Conservation (phyloP, 257 asterid genomes). For the Solanum okadae region DNA sequence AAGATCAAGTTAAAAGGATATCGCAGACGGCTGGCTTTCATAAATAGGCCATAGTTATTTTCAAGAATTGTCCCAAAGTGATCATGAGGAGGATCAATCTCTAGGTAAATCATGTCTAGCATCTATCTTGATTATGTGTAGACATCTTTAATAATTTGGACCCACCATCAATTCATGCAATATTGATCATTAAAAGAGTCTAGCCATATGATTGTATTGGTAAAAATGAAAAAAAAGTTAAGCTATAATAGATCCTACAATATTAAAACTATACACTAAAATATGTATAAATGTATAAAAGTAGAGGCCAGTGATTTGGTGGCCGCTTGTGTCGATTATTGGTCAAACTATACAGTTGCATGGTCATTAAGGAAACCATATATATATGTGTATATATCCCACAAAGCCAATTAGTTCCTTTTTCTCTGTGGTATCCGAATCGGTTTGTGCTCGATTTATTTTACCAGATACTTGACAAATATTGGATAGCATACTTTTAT, state of each 20-base stretch:
- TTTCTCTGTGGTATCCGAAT: neutral
- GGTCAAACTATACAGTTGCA: neutral
- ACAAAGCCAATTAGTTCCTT: neutral
- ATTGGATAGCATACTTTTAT: neutral
- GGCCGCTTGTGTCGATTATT: neutral
- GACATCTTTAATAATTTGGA: neutral
- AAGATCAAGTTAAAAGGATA: too few relatives aligned
- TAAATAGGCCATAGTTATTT: neutral
- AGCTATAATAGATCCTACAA: neutral
- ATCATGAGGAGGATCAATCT: neutral
- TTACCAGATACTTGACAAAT: neutral
- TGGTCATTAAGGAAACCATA: neutral
- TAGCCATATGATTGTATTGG: neutral
- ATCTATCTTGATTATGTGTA: neutral
- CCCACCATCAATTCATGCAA: neutral
- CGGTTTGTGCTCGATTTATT: neutral
- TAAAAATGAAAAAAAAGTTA: neutral
- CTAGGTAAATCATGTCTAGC: neutral
- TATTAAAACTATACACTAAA: neutral
- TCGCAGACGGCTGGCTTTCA: accelerated
- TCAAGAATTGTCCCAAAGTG: neutral
- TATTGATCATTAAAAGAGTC: constrained; percentile 1
- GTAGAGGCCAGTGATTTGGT: neutral
- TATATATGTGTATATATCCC: neutral
- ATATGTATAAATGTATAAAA: neutral